phyloP scores from a whole-genome alignment of 75 land plant species.

The Azolla pinnata region DNA sequence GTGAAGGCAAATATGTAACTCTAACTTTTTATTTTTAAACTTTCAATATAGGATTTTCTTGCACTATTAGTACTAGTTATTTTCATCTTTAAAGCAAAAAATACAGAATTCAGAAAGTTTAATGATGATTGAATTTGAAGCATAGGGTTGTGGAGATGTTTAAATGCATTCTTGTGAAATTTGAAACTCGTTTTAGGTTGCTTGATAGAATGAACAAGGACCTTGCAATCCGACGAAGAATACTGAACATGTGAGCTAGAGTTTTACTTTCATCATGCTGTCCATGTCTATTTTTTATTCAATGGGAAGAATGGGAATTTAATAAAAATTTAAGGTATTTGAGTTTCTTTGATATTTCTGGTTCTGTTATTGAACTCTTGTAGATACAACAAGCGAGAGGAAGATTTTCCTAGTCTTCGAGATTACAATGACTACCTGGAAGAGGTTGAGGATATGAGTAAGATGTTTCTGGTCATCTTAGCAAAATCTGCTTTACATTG shows the following conservation, averaged over 20 bases:
- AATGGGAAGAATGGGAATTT: too few species aligned
- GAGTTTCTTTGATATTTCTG: not conserved
- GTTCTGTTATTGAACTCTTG: not conserved
- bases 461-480: constrained; percentile 13
- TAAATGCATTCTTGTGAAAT: too few species aligned
- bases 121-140: too few species aligned
- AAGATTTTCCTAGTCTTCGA: constrained; percentile 65
- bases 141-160: too few species aligned
- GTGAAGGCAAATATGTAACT: too few species aligned
- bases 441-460: constrained; percentile 89
- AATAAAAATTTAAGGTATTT: too few species aligned
- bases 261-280: constrained; percentile 1
- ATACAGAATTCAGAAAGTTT: too few species aligned
- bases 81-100: too few species aligned
- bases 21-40: too few species aligned
- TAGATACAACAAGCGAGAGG: constrained; percentile 85
- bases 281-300: not conserved
- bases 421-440: constrained; percentile 95
- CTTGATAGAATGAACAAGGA: constrained; percentile 35
- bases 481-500: not conserved
- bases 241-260: constrained; percentile 40
- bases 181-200: too few species aligned
- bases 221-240: constrained; percentile 34
- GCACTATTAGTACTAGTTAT: too few species aligned
- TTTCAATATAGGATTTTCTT: too few species aligned